Conservation (phyloP, 139 green algal species). For the Chlamydomonas schloesseri region DNA sequence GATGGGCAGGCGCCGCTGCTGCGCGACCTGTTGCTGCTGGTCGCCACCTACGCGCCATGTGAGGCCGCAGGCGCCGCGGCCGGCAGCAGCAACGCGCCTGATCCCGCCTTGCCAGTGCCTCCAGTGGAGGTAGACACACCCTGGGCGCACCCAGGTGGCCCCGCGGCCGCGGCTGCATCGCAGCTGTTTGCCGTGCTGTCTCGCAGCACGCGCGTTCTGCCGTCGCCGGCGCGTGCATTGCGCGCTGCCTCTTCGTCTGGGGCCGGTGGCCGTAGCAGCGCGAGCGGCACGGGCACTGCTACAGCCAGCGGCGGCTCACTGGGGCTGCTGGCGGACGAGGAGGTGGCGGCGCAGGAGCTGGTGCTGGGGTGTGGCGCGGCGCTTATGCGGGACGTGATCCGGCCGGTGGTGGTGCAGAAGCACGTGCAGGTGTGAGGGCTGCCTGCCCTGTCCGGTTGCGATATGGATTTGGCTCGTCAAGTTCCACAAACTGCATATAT, state of each 20-base stretch:
- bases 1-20: neutral
- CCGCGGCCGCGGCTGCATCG: neutral
- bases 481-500: too few species aligned
- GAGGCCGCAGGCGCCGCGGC: neutral
- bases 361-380: neutral
- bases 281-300: too few species aligned
- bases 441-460: too few species aligned
- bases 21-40: neutral
- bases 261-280: too few species aligned
- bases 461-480: too few species aligned
- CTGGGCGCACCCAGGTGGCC: neutral
- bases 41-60: slow-evolving; percentile 16
- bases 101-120: slow-evolving; percentile 16
- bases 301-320: slow-evolving; percentile 15
- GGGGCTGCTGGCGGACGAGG: neutral
- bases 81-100: neutral
- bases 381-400: neutral
- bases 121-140: neutral
- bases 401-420: slow-evolving; percentile 15
- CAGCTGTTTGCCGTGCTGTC: neutral
- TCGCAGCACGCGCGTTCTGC: neutral
- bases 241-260: too few species aligned
- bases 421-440: slow-evolving; percentile 17
- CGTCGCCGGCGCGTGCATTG: neutral
- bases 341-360: slow-evolving; percentile 39